These are phyloP conservation scores for Immersiporthe knoxdaviesiana DNA, from an alignment of 2,329 filamentous ascomycete species.

Conservation along the genomic window DNA sequence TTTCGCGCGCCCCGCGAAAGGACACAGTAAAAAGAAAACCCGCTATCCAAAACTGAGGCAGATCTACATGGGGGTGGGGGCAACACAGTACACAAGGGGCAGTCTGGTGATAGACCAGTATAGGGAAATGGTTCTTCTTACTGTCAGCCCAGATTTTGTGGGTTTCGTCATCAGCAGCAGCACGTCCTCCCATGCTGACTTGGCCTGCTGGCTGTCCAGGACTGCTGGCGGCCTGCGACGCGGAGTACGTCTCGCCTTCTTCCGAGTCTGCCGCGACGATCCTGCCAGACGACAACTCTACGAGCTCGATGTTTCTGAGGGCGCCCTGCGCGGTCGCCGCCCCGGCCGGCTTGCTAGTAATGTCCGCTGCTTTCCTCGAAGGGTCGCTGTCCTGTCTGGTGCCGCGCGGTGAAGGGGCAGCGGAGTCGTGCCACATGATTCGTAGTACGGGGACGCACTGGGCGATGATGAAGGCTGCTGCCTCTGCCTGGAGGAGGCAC, in stretches of 20 bases:
- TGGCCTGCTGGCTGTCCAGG: background rate
- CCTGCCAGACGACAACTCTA: constrained; percentile 19
- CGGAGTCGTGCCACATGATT: constrained; percentile 5
- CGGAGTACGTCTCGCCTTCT: constrained; percentile 14
- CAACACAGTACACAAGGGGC: background rate
- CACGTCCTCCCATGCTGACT: background rate
- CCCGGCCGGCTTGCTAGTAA: background rate
- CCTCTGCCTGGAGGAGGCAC: constrained; percentile 23
- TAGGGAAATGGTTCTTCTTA: background rate
- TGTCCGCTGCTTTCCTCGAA: background rate
- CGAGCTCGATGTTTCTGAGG: constrained; percentile 17
- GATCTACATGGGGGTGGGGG: background rate
- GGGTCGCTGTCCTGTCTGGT: background rate
- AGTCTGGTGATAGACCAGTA: background rate
- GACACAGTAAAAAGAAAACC: background rate
- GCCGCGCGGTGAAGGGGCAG: background rate
- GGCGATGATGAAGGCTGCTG: constrained; percentile 23
- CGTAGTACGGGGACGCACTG: constrained; percentile 25
- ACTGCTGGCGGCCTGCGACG: background rate
- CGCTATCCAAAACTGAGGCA: background rate
- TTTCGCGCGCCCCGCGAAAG: background rate
- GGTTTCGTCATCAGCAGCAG: constrained; percentile 9
- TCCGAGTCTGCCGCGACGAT: constrained; percentile 24
- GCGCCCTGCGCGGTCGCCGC: too few relatives aligned
- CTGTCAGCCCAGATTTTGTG: constrained; percentile 23